A percentile compares a stretch with the other conserved stretches of the same genome.
These are phyloP conservation scores for Dichomitus squalens DNA, from an alignment of 1,284 basidiomycete species.

Conservation along the genomic window DNA sequence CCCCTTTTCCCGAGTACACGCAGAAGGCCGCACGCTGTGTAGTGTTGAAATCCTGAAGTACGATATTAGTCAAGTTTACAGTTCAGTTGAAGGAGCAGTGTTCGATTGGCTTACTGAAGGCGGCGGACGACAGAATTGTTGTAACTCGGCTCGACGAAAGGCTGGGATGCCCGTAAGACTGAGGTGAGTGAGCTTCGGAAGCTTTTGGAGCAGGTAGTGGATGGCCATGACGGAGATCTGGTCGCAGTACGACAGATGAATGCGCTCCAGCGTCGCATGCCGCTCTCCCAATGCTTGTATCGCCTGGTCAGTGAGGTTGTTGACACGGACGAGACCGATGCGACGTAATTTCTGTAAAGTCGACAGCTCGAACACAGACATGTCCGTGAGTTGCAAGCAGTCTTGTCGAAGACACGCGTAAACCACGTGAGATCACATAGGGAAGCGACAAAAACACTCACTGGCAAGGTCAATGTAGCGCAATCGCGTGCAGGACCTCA, in stretches of 20 bases:
- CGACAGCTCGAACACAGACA: conserved; percentile 92
- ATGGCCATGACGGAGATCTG: conserved; percentile 92
- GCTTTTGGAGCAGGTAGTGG: conserved; percentile 86
- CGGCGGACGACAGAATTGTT: conserved; percentile 88
- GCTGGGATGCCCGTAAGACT: conserved; percentile 95
- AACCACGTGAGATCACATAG: conserved; percentile 2
- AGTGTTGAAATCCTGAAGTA: conserved; percentile 84
- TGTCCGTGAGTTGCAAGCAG: conserved; percentile 88
- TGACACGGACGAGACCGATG: conserved; percentile 93
- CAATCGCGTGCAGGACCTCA: conserved; percentile 88
- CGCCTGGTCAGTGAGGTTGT: conserved; percentile 91
- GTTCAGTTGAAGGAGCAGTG: background rate
- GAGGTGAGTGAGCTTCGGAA: conserved; percentile 90
- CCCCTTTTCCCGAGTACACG: conserved; percentile 94
- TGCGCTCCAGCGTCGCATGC: conserved; percentile 86
- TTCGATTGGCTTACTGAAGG: conserved; percentile 65
- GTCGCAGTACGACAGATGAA: conserved; percentile 97
- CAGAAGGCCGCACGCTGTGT: conserved; percentile 94
- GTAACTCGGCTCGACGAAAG: conserved; percentile 85
- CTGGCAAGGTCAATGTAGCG: conserved; percentile 98
- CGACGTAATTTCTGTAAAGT: conserved; percentile 89
- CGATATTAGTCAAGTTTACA: background rate
- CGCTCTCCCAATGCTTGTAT: conserved; percentile 86
- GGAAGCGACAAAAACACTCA: conserved; percentile 46
- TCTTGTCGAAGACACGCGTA: conserved; percentile 46